Base-by-base conservation (phyloP, 441 rosid genomes). In the Populus trichocarpa region DNA sequence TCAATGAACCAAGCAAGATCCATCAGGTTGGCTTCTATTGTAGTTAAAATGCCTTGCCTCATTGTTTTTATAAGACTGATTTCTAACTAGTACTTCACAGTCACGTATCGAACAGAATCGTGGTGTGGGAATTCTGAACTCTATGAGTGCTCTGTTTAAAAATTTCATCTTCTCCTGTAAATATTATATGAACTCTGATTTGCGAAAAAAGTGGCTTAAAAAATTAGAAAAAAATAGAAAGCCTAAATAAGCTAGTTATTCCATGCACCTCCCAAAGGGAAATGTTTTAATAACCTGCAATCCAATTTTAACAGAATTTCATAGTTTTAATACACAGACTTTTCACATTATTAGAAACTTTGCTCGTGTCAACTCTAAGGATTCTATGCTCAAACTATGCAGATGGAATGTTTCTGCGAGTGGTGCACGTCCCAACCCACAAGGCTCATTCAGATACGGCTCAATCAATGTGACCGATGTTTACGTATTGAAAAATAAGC, bases 1-100 rank as follows among this genome's bases (percentile, higher is more conserved):
- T 93, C 99, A 69, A 92, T 96, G 99, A 96, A 91, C 81, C 99
- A 96, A 84, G 95, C 99, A 73, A 92, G 95, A 87, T 96, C 99
- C 64, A 90, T 96, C 89, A 92, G 98, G 99, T 93, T 76, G 35
- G 86, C 79, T 35, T 78, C 70, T 10, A 33, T 76, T 32, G 14
- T 36, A 18, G 67, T 71, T 75, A 32, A 57, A 64, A 53, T 72
- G 46, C 22, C 35, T 6, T 25, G 16, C 18, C 67, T 22, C 50
- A 65, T 75, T 42, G 30, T 71, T 26, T 59, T 30, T 30, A 30
- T 30, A 30, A 25, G 25, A 25, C 25, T 25, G 25, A 25, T 25
- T 25, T 25, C 32, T 30, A 30, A 30, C 32, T 4, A 30, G 32
- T 30, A 30, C 32, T 30, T 30, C n/a, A n/a, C 30, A 30, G 32